Percentiles rank a stretch among this genome's conserved stretches.
Conservation (phyloP, 805 yeast genomes). For the Saccharomycopsis olivae region DNA sequence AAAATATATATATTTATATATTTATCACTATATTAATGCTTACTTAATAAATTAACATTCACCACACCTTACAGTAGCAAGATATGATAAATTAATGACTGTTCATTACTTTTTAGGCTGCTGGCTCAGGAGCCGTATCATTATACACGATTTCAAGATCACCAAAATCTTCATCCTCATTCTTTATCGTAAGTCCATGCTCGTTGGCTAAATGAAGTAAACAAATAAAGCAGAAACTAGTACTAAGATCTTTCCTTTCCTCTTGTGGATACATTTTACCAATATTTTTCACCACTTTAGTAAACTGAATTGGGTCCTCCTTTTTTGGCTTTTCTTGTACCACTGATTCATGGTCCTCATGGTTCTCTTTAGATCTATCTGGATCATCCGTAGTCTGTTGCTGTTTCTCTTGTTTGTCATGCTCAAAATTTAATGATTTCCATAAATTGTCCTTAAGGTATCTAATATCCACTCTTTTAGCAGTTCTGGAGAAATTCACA, state of each 20-base stretch:
- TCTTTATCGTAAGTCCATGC: constrained; percentile 52
- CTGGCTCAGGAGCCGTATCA: background rate
- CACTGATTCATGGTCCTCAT: background rate
- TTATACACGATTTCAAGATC: constrained; percentile 15
- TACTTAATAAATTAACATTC: no score
- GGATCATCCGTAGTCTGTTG: constrained; percentile 16
- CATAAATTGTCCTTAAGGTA: constrained; percentile 66
- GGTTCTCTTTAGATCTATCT: constrained; percentile 1
- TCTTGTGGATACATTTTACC: constrained; percentile 43
- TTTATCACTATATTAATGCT: background rate
- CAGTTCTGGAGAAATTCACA: constrained; percentile 54
- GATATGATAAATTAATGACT: no score
- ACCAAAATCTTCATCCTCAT: constrained; percentile 22
- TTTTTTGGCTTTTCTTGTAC: constrained; percentile 7
- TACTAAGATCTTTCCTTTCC: constrained; percentile 57
- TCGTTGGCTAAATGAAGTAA: constrained; percentile 81
- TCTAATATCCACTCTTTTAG: constrained; percentile 72
- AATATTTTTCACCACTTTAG: constrained; percentile 39
- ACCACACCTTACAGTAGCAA: no score
- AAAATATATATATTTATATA: background rate
- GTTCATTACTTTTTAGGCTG: no score
- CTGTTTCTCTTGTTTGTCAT: constrained; percentile 15
- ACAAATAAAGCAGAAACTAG: constrained; percentile 80
- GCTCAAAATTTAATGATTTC: constrained; percentile 36
- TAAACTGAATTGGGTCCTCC: constrained; percentile 26